A percentile compares a stretch with the other conserved stretches of the same genome.
phyloP scores from a whole-genome alignment of 2,329 filamentous ascomycete species.

The Fusarium sterilihyphosum region DNA sequence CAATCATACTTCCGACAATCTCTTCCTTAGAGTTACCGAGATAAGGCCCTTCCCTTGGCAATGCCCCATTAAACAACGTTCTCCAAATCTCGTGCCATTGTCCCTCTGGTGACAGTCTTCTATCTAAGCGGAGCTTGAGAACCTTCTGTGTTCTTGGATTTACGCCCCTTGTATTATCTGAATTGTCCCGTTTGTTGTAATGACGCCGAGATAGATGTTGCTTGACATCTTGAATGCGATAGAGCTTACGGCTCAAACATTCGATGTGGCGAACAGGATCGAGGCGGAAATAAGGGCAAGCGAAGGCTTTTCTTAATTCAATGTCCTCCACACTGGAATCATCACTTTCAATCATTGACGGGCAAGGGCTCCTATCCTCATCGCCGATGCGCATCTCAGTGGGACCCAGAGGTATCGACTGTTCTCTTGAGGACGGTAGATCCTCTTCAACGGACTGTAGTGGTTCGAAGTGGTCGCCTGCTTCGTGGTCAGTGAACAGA shows the following conservation, averaged over 20 bases:
- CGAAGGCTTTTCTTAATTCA: rapidly evolving
- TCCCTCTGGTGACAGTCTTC: not conserved
- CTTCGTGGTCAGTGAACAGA: rapidly evolving
- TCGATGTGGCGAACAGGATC: not conserved
- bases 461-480: rapidly evolving
- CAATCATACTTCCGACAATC: not conserved
- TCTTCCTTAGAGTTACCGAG: not conserved
- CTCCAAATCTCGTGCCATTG: not conserved
- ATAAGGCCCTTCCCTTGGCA: not conserved
- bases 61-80: not conserved
- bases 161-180: not conserved
- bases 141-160: not conserved
- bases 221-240: not conserved
- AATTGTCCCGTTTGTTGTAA: not conserved
- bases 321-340: not conserved
- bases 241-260: not conserved
- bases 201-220: not conserved
- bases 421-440: rapidly evolving
- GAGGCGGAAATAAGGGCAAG: not conserved
- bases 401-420: not conserved
- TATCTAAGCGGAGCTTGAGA: not conserved
- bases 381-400: not conserved
- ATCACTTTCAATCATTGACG: not conserved
- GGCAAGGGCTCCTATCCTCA: not conserved
- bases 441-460: rapidly evolving